These are phyloP conservation scores for Orbilia blumenaviensis DNA, from an alignment of 2,329 filamentous ascomycete genomes.

Conservation along the genomic window DNA sequence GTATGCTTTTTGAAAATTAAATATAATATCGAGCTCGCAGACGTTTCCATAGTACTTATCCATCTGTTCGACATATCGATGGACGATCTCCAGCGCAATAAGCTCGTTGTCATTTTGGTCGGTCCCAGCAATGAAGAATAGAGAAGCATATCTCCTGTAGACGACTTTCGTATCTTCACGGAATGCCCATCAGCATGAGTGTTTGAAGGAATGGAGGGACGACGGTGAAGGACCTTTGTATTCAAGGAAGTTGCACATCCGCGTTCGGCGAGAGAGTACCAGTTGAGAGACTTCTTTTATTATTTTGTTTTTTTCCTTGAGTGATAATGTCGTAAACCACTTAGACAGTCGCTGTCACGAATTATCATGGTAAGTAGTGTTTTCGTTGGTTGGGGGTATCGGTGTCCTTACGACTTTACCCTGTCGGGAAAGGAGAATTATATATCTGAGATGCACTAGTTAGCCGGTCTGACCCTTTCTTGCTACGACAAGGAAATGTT, in stretches of 20 bases:
- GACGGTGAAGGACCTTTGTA: constrained; percentile 79
- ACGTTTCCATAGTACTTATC: constrained; percentile 99
- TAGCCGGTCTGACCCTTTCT: background rate
- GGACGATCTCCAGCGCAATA: constrained; percentile 97
- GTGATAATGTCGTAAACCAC: constrained; percentile 98
- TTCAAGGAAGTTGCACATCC: constrained; percentile 99
- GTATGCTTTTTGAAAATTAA: constrained; percentile 99
- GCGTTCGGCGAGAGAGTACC: constrained; percentile 90
- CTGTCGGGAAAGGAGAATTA: constrained; percentile 96
- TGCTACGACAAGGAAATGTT: background rate
- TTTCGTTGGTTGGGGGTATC: constrained; percentile 14
- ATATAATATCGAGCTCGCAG: constrained; percentile 99
- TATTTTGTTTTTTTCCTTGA: constrained; percentile 99
- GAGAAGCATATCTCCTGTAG: constrained; percentile 96
- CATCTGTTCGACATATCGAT: constrained; percentile 99
- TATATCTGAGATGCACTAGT: constrained; percentile 71
- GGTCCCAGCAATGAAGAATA: constrained; percentile 99
- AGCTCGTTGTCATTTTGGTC: constrained; percentile 97
- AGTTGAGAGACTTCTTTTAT: constrained; percentile 99
- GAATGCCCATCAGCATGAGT: background rate
- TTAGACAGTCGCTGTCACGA: constrained; percentile 84
- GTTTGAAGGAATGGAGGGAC: constrained; percentile 40
- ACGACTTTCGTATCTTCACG: constrained; percentile 93
- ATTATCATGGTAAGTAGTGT: constrained; percentile 11
- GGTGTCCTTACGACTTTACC: constrained; percentile 89